phyloP scores from a whole-genome alignment of 805 yeast genomes.

The Ogataea pilisensis region DNA sequence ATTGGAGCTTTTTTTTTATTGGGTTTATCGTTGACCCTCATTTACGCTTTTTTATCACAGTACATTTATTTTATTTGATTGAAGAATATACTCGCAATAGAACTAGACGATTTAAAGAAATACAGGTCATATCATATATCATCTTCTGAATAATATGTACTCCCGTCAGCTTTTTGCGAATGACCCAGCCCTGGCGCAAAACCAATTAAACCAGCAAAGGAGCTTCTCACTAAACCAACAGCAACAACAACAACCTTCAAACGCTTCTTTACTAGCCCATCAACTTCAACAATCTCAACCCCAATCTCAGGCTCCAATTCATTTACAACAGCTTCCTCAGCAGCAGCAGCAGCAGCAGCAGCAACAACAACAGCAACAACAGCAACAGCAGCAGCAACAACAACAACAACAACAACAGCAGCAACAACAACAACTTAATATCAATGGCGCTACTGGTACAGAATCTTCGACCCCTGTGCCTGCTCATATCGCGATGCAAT shows the following conservation, averaged over 20 bases:
- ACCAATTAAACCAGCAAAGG: slow-evolving; percentile 16
- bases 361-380: slow-evolving; percentile 10
- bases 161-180: slow-evolving; percentile 2
- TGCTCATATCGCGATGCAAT: neutral
- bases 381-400: neutral
- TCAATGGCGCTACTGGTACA: neutral
- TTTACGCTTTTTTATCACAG: too few relatives aligned
- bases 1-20: too few relatives aligned
- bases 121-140: too few relatives aligned
- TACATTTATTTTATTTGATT: too few relatives aligned
- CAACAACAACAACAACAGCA: slow-evolving; percentile 12
- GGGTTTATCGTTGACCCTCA: too few relatives aligned
- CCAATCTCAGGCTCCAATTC: slow-evolving; percentile 7
- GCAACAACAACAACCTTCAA: slow-evolving; percentile 11
- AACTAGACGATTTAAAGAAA: too few relatives aligned
- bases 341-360: neutral
- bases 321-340: slow-evolving; percentile 9
- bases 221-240: slow-evolving; percentile 8
- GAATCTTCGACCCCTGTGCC: slow-evolving; percentile 1
- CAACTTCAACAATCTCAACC: slow-evolving; percentile 21
- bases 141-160: neutral
- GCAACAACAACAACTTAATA: slow-evolving; percentile 14
- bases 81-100: too few relatives aligned
- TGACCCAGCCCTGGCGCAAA: slow-evolving; percentile 15
- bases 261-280: slow-evolving; percentile 22